Conservation (phyloP, 2,329 filamentous ascomycete species). For the Arthrinium puccinioides region DNA sequence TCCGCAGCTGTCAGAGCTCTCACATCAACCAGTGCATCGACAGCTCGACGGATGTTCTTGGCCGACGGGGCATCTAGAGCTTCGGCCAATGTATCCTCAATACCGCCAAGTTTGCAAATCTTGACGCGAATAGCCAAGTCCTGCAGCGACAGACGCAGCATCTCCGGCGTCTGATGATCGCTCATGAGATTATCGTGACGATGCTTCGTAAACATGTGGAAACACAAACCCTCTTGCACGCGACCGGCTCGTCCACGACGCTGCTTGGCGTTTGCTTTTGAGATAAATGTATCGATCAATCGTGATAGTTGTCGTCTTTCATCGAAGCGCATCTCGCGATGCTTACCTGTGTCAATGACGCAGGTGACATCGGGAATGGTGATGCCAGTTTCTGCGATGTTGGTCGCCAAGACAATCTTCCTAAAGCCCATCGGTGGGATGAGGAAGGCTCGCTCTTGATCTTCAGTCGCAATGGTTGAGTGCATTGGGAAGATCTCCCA, state of each 20-base stretch:
- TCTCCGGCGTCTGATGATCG: conserved; percentile 92
- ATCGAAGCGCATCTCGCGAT: conserved; percentile 96
- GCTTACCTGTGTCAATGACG: conserved; percentile 93
- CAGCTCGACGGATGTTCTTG: conserved; percentile 87
- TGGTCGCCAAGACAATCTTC: conserved; percentile 94
- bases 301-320: conserved; percentile 86
- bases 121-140: conserved; percentile 95
- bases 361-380: conserved; percentile 97
- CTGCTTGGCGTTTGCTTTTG: conserved; percentile 91
- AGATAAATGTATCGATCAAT: conserved; percentile 91
- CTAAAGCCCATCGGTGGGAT: conserved; percentile 73
- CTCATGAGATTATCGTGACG: conserved; percentile 79
- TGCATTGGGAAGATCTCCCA: conserved; percentile 91
- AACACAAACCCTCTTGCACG: conserved; percentile 91
- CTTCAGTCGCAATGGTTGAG: conserved; percentile 90
- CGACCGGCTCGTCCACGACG: conserved; percentile 87
- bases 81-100: conserved; percentile 81
- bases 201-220: conserved; percentile 89
- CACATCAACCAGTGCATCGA: conserved; percentile 90
- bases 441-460: conserved; percentile 89
- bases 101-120: conserved; percentile 90
- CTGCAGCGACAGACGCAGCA: conserved; percentile 88
- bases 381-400: conserved; percentile 97
- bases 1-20: conserved; percentile 76
- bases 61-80: conserved; percentile 84